Percentiles rank a stretch among this genome's conserved stretches.
Conservation (phyloP, 306 rosid species). For the Corylus americana region DNA sequence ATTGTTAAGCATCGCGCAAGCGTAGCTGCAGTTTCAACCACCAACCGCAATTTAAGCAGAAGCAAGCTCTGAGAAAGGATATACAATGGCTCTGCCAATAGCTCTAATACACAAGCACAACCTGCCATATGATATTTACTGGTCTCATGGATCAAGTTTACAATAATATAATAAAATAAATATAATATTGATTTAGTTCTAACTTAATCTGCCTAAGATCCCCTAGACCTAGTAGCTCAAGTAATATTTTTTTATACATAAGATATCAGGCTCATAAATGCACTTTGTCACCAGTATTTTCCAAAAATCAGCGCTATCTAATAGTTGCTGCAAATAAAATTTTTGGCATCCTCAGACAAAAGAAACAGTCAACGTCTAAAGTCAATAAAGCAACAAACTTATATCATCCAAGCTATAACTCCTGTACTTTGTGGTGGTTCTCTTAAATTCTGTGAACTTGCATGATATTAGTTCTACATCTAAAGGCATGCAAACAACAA, state of each 20-base stretch:
- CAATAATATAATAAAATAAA: constrained; percentile 1
- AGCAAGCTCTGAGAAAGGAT: constrained; percentile 91
- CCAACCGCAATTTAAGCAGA: constrained; percentile 68
- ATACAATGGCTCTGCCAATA: constrained; percentile 86
- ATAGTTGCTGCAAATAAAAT: not conserved
- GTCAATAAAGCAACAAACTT: not conserved
- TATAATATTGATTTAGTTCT: not conserved
- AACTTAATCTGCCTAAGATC: not conserved
- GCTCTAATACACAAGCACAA: constrained; percentile 86
- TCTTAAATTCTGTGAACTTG: not conserved
- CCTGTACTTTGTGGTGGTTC: not conserved
- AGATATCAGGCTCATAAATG: not conserved
- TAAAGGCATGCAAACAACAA: not conserved
- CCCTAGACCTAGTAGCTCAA: not conserved
- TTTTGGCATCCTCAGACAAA: not conserved
- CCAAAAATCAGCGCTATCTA: not conserved
- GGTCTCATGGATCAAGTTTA: constrained; percentile 20
- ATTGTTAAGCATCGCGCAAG: constrained; percentile 75
- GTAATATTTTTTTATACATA: not conserved
- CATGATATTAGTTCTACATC: not conserved
- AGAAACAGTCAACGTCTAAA: not conserved
- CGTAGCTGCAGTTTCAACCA: constrained; percentile 86
- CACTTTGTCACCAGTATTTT: not conserved
- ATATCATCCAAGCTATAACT: not conserved
- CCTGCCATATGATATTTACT: constrained; percentile 56